These are phyloP conservation scores for Liriodendron chinense DNA, from an alignment of 164 flowering plant species.

Conservation along the genomic window DNA sequence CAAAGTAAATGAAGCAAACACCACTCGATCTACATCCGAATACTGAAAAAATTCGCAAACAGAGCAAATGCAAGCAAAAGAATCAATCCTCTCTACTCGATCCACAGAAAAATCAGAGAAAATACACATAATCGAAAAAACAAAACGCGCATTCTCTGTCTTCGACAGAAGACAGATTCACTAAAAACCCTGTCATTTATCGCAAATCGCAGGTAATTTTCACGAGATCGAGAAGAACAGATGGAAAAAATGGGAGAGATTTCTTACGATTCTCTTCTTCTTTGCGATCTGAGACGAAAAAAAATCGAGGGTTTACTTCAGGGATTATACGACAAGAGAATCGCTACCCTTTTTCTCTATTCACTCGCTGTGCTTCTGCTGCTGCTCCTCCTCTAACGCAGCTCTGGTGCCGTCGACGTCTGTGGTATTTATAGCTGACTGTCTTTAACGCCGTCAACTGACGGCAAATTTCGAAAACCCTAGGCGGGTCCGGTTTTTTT, in stretches of 20 bases:
- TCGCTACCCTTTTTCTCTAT: not conserved
- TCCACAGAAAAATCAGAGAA: too few relatives aligned
- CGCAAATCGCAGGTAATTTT: too few relatives aligned
- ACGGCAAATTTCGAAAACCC: constrained; percentile 1
- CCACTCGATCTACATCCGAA: not conserved
- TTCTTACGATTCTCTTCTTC: not conserved
- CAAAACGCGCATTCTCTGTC: too few relatives aligned
- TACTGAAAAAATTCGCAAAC: too few relatives aligned
- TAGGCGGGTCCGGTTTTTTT: not conserved
- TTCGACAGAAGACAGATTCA: too few relatives aligned
- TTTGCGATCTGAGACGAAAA: not conserved
- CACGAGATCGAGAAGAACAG: not conserved
- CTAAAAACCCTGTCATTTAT: too few relatives aligned
- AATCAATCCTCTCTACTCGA: too few relatives aligned
- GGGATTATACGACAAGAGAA: not conserved
- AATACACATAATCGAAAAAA: too few relatives aligned
- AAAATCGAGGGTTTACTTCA: not conserved
- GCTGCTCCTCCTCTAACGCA: not conserved
- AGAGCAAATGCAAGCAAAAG: too few relatives aligned
- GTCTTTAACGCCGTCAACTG: not conserved
- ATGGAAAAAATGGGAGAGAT: not conserved
- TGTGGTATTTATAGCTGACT: not conserved
- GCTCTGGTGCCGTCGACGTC: not conserved
- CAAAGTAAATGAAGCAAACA: not conserved
- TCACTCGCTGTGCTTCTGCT: not conserved